Conservation (phyloP, 331 rosid genomes). For the Spiraea crenata region DNA sequence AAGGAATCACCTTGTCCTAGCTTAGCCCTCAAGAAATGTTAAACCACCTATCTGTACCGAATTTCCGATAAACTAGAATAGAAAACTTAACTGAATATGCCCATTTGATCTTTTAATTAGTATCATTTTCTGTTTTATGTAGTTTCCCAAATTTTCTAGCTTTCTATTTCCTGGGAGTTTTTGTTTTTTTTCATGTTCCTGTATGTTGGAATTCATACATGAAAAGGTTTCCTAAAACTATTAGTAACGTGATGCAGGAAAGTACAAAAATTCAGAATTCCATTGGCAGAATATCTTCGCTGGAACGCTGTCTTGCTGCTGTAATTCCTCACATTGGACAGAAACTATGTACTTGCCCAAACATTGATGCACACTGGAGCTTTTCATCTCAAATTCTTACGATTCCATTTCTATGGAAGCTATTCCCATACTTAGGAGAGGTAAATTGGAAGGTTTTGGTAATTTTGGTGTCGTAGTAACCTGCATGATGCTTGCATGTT, state of each 20-base stretch:
- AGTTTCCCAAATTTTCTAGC: neutral
- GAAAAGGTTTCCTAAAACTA: constrained; percentile 11
- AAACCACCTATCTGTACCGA: neutral
- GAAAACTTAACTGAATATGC: neutral
- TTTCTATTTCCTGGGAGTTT: constrained; percentile 3
- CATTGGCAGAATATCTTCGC: constrained; percentile 49
- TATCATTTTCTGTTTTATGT: neutral
- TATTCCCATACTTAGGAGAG: constrained; percentile 75
- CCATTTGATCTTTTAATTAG: neutral
- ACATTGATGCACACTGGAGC: constrained; percentile 62
- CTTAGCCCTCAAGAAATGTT: neutral
- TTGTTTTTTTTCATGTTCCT: neutral
- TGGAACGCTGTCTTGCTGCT: constrained; percentile 70
- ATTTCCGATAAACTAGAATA: neutral
- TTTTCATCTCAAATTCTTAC: constrained; percentile 90
- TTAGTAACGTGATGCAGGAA: constrained; percentile 54
- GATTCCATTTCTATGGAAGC: constrained; percentile 83
- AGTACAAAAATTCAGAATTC: constrained; percentile 26
- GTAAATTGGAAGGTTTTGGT: constrained; percentile 37
- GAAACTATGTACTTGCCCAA: constrained; percentile 66
- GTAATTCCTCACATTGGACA: constrained; percentile 69
- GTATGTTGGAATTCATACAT: neutral
- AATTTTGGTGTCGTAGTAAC: neutral
- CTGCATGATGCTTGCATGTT: neutral
- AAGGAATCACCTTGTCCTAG: neutral